These are phyloP conservation scores for Acanthamoeba triangularis DNA, from an alignment of 208 protist species.

Conservation along the genomic window DNA sequence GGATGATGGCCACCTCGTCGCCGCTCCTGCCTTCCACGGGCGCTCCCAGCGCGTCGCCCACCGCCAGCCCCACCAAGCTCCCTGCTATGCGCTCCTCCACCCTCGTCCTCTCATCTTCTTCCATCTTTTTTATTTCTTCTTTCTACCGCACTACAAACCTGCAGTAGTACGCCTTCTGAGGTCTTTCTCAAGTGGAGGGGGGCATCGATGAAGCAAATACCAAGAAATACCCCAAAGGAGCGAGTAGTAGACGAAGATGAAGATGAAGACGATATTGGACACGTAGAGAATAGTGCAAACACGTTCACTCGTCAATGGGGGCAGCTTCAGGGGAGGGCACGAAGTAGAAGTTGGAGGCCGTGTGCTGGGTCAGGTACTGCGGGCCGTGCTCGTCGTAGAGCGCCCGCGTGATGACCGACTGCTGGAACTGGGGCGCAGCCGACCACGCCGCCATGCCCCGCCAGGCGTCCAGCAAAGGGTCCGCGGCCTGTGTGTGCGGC, in stretches of 20 bases:
- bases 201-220: too few species aligned
- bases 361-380: constrained; percentile 18
- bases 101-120: background rate
- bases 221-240: too few species aligned
- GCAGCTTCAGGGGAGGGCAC: background rate
- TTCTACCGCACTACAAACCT: background rate
- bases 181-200: background rate
- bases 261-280: too few species aligned
- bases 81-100: background rate
- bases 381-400: constrained; percentile 66
- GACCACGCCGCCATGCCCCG: constrained; percentile 30
- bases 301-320: too few species aligned
- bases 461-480: constrained; percentile 62
- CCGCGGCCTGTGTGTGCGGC: background rate
- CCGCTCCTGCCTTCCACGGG: constrained; percentile 18
- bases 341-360: constrained; percentile 45
- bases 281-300: too few species aligned
- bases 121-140: background rate
- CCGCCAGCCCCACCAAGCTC: constrained; percentile 32
- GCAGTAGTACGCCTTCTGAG: background rate
- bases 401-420: constrained; percentile 37
- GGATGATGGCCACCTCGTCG: constrained; percentile 3
- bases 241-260: too few species aligned
- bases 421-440: background rate
- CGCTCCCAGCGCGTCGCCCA: constrained; percentile 1